Percentiles rank a stretch among this genome's conserved stretches.
Conservation (phyloP, 2,329 filamentous ascomycete genomes). For the Phyllosticta paracitricarpa region DNA sequence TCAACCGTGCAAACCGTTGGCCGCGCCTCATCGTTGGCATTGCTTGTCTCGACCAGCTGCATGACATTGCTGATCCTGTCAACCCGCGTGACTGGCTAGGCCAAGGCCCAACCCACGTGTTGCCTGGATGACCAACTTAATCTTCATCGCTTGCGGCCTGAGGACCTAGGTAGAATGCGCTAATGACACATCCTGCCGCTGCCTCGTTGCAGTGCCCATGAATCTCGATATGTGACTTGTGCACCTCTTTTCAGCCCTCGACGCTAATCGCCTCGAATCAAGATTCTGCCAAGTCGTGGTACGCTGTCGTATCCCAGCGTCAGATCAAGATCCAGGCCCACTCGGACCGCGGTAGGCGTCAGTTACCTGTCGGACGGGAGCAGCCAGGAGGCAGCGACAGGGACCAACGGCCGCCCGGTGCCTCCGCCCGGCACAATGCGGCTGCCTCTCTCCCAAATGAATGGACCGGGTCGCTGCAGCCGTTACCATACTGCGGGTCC, state of each 20-base stretch:
- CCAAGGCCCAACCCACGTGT: not conserved
- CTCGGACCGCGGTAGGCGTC: not conserved
- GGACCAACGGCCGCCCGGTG: not conserved
- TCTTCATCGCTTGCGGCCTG: not conserved
- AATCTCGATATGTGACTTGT: not conserved
- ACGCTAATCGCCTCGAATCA: not conserved
- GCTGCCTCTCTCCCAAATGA: not conserved
- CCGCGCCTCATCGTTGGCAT: not conserved
- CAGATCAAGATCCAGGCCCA: not conserved
- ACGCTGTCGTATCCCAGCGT: not conserved
- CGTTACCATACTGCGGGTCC: not conserved
- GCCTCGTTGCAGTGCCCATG: not conserved
- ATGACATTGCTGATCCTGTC: not conserved
- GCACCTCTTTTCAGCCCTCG: not conserved
- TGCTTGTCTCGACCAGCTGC: not conserved
- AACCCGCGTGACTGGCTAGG: not conserved
- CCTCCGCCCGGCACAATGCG: not conserved
- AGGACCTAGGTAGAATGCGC: not conserved
- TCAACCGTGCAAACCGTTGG: not conserved
- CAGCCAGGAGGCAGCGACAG: not conserved
- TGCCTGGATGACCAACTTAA: not conserved
- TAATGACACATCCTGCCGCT: not conserved
- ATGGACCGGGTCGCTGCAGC: not conserved
- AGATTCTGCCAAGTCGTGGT: not conserved
- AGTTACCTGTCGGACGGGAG: not conserved